Percentiles rank a stretch among this genome's conserved stretches.
Evolutionary conservation across 2,329 filamentous ascomycete genomes (phyloP).

Genomic region (Hymenoscyphus occultus): DNA sequence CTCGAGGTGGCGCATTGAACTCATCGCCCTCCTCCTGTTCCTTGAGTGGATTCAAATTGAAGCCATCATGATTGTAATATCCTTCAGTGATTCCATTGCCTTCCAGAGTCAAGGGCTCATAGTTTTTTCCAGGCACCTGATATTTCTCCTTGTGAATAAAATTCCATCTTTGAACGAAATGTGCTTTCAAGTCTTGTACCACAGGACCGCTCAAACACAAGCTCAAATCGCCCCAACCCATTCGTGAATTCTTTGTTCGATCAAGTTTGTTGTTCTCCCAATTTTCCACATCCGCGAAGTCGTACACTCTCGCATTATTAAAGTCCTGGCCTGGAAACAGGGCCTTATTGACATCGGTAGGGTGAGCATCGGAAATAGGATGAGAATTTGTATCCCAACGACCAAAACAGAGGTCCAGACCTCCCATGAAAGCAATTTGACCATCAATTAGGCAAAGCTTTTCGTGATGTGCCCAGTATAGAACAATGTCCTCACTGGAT

Average conservation of each 20-base stretch:
- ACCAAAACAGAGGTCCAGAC: conserved; percentile 82
- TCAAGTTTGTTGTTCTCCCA: conserved; percentile 88
- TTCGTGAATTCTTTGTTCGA: conserved; percentile 72
- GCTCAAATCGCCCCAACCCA: conserved; percentile 90
- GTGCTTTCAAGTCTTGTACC: conserved; percentile 68
- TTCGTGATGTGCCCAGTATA: conserved; percentile 94
- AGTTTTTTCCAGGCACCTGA: conserved; percentile 45
- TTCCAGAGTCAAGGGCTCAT: conserved; percentile 33
- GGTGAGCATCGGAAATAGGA: conserved; percentile 72
- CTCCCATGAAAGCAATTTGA: conserved; percentile 84
- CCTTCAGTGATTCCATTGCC: conserved; percentile 24
- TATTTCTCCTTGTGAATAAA: conserved; percentile 88
- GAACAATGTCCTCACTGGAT: conserved; percentile 72
- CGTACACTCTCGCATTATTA: conserved; percentile 83
- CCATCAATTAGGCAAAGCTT: conserved; percentile 83
- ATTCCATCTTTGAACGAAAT: conserved; percentile 89
- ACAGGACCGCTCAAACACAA: conserved; percentile 73
- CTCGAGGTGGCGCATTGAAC: background rate
- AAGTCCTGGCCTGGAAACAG: conserved; percentile 90
- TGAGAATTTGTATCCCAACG: conserved; percentile 88
- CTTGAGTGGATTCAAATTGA: conserved; percentile 15
- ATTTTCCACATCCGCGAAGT: conserved; percentile 71
- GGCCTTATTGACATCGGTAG: conserved; percentile 69
- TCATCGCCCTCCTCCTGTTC: conserved; percentile 1
- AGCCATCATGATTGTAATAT: conserved; percentile 30